Percentiles rank a stretch among this genome's conserved stretches.
phyloP scores from a whole-genome alignment of 148 eudicot species.

The Tetragonia tetragonoides region DNA sequence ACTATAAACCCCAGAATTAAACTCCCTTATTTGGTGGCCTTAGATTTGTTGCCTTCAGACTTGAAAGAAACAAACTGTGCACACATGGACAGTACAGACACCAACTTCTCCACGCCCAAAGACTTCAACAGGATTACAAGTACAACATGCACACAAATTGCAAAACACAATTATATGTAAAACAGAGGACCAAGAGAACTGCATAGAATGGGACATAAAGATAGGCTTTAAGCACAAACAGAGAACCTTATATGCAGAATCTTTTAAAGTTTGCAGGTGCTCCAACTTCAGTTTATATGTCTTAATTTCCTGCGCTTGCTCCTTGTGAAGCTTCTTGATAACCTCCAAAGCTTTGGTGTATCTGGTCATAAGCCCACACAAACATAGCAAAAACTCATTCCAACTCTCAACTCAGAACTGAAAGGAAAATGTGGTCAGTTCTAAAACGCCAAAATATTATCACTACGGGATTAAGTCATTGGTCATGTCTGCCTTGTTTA shows the following conservation, averaged over 20 bases:
- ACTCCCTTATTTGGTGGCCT: too few relatives aligned
- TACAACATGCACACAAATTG: too few relatives aligned
- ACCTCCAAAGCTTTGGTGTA: constrained; percentile 99
- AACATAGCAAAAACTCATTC: constrained; percentile 15
- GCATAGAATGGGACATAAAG: not conserved
- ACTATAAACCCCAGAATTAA: too few relatives aligned
- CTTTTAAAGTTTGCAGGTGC: constrained; percentile 89
- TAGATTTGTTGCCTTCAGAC: too few relatives aligned
- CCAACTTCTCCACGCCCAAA: too few relatives aligned
- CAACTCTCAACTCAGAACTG: constrained; percentile 1
- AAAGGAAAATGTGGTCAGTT: not conserved
- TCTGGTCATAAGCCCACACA: constrained; percentile 36
- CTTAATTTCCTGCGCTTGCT: constrained; percentile 96
- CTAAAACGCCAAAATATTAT: not conserved
- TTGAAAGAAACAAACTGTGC: too few relatives aligned
- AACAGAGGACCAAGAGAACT: not conserved
- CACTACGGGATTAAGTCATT: not conserved
- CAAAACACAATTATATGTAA: too few relatives aligned
- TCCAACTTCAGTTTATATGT: constrained; percentile 80
- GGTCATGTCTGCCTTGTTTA: not conserved
- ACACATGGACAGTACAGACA: too few relatives aligned
- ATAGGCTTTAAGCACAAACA: constrained; percentile 4
- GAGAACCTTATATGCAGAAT: constrained; percentile 84
- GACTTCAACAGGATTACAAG: too few relatives aligned
- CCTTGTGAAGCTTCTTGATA: constrained; percentile 98